Percentiles rank a stretch among this genome's conserved stretches.
Conservation (phyloP, 257 asterid species). For the Cinchona pubescens region DNA sequence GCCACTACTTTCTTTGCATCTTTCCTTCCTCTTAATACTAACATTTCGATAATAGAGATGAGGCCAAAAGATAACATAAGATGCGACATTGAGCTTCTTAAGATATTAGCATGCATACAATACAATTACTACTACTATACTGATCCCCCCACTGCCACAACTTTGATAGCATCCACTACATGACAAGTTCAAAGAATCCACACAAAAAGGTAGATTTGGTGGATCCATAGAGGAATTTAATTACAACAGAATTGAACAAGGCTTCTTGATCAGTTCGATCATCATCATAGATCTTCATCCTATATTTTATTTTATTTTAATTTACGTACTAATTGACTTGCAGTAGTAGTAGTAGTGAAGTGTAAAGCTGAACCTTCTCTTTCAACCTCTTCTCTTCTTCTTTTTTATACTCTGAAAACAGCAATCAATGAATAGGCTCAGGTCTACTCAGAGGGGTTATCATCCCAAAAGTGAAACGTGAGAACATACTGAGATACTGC, state of each 20-base stretch:
- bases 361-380: constrained; percentile 21
- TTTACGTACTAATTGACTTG: constrained; percentile 15
- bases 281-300: constrained; percentile 14
- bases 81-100: constrained; percentile 3
- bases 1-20: background rate
- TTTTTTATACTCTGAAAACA: background rate
- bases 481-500: constrained; percentile 1
- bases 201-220: background rate
- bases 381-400: constrained; percentile 15
- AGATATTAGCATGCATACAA: constrained; percentile 1
- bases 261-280: constrained; percentile 1
- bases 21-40: background rate
- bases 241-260: background rate
- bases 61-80: constrained; percentile 18
- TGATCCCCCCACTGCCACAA: background rate
- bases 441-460: constrained; percentile 22
- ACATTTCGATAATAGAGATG: constrained; percentile 5
- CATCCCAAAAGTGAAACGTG: constrained; percentile 21
- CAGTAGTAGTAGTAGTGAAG: background rate
- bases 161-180: background rate
- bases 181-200: constrained; percentile 10
- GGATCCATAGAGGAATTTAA: background rate
- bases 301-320: background rate
- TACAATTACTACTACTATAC: constrained; percentile 3
- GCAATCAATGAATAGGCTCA: constrained; percentile 23